Base-by-base conservation (phyloP, 2,329 filamentous ascomycete genomes). In the Thelonectria rubi region DNA sequence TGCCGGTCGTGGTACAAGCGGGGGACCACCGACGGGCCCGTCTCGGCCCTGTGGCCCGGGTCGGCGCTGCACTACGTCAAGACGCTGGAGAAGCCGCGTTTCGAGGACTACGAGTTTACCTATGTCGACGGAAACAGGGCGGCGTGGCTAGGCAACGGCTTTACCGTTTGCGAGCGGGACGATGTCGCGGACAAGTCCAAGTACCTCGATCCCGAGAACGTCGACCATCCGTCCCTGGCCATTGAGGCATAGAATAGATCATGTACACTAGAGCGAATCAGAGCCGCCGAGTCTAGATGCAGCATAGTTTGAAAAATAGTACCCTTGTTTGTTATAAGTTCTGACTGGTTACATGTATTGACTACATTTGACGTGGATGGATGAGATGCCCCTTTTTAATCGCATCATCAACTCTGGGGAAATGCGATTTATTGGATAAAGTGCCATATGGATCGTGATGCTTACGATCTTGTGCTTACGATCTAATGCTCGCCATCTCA, bases 1-100 rank as follows among this genome's bases (percentile, higher is more conserved):
- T 46, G 42, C 11, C 17, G 20, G 14, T 42, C 37, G 6, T 53
- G 50, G 50, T 53, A 26, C n/a, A 53, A 53, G 21, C 34, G 50
- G 1, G 39, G 39, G 39, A 51, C 34, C 3, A n/a, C 12, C 5
- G 32, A 24, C 10, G 20, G 15, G 12, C n/a, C 34, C 12, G 48
- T 37, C 15, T 39, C 32, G 8, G 14, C 15, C 12, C 7, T 51
- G 10, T 51, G 48, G 48, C 48, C 48, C 1, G 48, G 48, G 3
- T 39, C 32, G 3, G 20, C 34, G 10, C 30, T 51, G 10, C 48
- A 51, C 20, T 32, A 32, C 15, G 18, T 24, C 15, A 20, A 21
- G 18, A 32, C 32, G 4, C 8, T 39, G 17, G 17, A 40, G 20
- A 39, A 39, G 10, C 48, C 48, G 3, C 32, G 48, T 1, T 51